These are phyloP conservation scores for Tillandsia leiboldiana DNA, from an alignment of 176 grass and related monocot genomes.

Conservation along the genomic window DNA sequence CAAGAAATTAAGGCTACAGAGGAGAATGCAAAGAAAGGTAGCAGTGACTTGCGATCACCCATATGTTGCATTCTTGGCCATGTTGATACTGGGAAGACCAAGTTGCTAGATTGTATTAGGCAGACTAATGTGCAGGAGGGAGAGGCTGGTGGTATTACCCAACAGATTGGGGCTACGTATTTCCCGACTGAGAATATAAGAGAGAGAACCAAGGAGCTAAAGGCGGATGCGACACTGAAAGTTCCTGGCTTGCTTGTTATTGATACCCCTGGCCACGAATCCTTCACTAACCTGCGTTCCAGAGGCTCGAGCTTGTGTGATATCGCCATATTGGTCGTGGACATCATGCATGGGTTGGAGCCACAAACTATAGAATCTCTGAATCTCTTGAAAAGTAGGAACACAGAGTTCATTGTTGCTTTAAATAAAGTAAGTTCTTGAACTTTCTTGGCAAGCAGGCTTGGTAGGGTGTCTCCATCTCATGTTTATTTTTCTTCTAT, in stretches of 20 bases:
- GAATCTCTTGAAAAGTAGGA: slow-evolving; percentile 68
- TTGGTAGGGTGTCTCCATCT: slow-evolving; percentile 11
- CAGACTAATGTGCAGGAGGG: slow-evolving; percentile 85
- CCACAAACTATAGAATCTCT: slow-evolving; percentile 88
- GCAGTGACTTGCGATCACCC: slow-evolving; percentile 65
- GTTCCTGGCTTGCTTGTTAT: slow-evolving; percentile 95
- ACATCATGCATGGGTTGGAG: slow-evolving; percentile 97
- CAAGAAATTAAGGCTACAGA: slow-evolving; percentile 31
- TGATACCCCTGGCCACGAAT: slow-evolving; percentile 91
- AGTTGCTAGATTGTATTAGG: slow-evolving; percentile 81
- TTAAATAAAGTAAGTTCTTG: slow-evolving; percentile 79
- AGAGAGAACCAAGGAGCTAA: slow-evolving; percentile 87
- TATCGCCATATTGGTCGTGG: slow-evolving; percentile 94
- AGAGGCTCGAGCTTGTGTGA: slow-evolving; percentile 97
- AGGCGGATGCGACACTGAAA: slow-evolving; percentile 88
- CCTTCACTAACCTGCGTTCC: slow-evolving; percentile 85
- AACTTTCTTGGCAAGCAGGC: not conserved
- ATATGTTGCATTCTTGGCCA: slow-evolving; percentile 98
- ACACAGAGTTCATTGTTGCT: slow-evolving; percentile 86
- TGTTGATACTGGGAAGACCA: slow-evolving; percentile 93
- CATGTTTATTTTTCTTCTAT: slow-evolving; percentile 18
- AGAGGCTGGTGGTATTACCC: slow-evolving; percentile 95
- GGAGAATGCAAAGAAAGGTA: slow-evolving; percentile 31
- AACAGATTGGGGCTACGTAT: slow-evolving; percentile 92
- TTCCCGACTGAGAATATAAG: slow-evolving; percentile 97